These are phyloP conservation scores for Hyaloraphidium curvatum DNA, from an alignment of 192 early-diverging fungal species.

Conservation along the genomic window DNA sequence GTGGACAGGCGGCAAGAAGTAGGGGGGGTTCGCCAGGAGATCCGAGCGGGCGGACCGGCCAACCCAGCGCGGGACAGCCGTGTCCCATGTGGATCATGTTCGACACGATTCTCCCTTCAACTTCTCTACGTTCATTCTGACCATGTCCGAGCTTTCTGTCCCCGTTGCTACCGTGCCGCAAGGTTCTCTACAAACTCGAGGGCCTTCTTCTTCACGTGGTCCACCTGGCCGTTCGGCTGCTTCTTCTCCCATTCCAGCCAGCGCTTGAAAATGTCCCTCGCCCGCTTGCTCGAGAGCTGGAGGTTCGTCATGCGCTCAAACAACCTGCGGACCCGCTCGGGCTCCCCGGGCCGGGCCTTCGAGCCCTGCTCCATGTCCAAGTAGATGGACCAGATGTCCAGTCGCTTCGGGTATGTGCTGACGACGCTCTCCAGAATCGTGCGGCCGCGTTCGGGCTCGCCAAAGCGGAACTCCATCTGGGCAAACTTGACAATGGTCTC, in stretches of 20 bases:
- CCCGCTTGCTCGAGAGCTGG: conserved; percentile 90
- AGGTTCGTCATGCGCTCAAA: conserved; percentile 79
- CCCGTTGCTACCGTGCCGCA: too few relatives aligned
- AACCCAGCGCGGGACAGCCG: too few relatives aligned
- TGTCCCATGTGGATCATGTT: too few relatives aligned
- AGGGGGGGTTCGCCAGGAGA: too few relatives aligned
- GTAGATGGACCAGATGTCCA: conserved; percentile 94
- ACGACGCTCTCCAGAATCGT: conserved; percentile 95
- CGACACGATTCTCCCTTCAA: too few relatives aligned
- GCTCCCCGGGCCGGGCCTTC: conserved; percentile 33
- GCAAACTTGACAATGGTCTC: conserved; percentile 90
- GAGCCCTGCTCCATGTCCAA: conserved; percentile 94
- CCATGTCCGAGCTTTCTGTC: too few relatives aligned
- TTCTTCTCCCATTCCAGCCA: conserved; percentile 91
- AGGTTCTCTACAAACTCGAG: conserved; percentile 67
- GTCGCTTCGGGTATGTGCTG: conserved; percentile 73
- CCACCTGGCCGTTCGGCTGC: conserved; percentile 55
- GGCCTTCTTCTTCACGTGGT: conserved; percentile 75
- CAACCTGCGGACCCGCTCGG: conserved; percentile 29
- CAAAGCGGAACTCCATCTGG: conserved; percentile 92
- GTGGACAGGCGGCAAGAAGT: too few relatives aligned
- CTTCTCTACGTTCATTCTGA: too few relatives aligned
- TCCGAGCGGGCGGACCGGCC: too few relatives aligned
- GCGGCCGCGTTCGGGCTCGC: conserved; percentile 89
- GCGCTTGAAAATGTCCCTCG: conserved; percentile 99